A percentile compares a stretch with the other conserved stretches of the same genome.
Conservation (phyloP, 2,329 filamentous ascomycete genomes). For the Nothophaeocryptopus gaeumannii region DNA sequence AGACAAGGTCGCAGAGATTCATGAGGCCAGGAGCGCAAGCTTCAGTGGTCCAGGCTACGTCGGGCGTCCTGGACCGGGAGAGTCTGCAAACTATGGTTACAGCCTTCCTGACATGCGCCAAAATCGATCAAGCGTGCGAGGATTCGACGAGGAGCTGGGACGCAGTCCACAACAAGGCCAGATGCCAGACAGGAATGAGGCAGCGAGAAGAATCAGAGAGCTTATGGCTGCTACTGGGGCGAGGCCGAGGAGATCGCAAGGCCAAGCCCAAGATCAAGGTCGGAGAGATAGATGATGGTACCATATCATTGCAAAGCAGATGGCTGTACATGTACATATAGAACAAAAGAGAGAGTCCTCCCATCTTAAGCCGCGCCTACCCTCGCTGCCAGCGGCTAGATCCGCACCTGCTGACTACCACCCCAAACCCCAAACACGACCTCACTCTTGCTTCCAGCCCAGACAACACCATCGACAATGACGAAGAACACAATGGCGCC, state of each 20-base stretch:
- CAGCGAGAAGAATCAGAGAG: conserved; percentile 14
- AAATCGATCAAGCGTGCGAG: conserved; percentile 13
- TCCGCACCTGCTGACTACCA: neutral
- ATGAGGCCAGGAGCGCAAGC: conserved; percentile 19
- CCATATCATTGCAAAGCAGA: no score
- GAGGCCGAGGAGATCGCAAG: no score
- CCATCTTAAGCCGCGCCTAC: conserved; percentile 11
- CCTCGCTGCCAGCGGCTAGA: neutral
- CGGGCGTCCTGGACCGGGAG: conserved; percentile 1
- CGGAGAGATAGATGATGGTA: no score
- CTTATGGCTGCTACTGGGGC: conserved; percentile 1
- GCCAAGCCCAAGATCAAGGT: no score
- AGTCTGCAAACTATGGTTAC: conserved; percentile 28
- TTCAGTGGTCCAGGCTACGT: conserved; percentile 7
- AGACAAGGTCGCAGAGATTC: conserved; percentile 27
- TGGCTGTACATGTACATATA: no score
- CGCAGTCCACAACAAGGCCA: conserved; percentile 5
- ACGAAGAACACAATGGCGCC: conserved; percentile 21
- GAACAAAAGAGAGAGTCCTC: no score
- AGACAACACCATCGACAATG: conserved; percentile 9
- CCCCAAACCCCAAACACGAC: neutral
- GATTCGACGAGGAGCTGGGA: conserved; percentile 28
- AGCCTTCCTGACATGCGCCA: conserved; percentile 24
- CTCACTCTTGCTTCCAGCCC: no score
- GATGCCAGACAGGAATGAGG: conserved; percentile 1